phyloP scores from a whole-genome alignment of 805 yeast species.

The Clavispora fructus region DNA sequence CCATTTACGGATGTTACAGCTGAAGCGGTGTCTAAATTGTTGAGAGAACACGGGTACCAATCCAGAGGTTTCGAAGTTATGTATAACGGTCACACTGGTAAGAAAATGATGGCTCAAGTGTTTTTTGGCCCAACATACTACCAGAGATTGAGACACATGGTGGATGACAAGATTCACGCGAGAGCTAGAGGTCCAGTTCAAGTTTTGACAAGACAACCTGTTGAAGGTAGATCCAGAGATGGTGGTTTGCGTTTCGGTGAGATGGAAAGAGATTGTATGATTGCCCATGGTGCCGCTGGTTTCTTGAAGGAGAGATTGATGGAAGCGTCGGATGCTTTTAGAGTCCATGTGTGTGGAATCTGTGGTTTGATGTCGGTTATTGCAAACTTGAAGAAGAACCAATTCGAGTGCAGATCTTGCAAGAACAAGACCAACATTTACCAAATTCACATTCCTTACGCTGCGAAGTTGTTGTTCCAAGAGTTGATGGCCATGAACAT shows the following conservation, averaged over 20 bases:
- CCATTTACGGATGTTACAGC: constrained; percentile 98
- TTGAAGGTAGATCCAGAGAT: constrained; percentile 98
- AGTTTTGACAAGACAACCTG: constrained; percentile 96
- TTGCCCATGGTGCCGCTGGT: constrained; percentile 99
- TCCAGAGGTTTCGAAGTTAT: constrained; percentile 98
- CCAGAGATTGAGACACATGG: constrained; percentile 98
- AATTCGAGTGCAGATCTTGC: constrained; percentile 97
- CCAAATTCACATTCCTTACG: constrained; percentile 97
- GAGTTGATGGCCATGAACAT: constrained; percentile 99
- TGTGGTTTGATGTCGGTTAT: constrained; percentile 98
- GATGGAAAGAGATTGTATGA: constrained; percentile 99
- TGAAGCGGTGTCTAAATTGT: constrained; percentile 87
- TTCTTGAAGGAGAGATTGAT: constrained; percentile 94
- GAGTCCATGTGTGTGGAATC: constrained; percentile 96
- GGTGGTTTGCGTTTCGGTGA: constrained; percentile 99
- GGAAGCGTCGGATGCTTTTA: constrained; percentile 99
- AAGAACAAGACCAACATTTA: constrained; percentile 97
- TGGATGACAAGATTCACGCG: constrained; percentile 97
- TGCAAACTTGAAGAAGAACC: constrained; percentile 95
- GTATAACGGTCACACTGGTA: constrained; percentile 99
- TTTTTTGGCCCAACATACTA: constrained; percentile 99
- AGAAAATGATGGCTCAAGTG: constrained; percentile 94
- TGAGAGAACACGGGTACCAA: constrained; percentile 95
- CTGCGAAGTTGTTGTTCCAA: constrained; percentile 96
- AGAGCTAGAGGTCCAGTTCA: constrained; percentile 99